phyloP scores from a whole-genome alignment of 2,329 filamentous ascomycete genomes.

The Colletotrichum aenigma region DNA sequence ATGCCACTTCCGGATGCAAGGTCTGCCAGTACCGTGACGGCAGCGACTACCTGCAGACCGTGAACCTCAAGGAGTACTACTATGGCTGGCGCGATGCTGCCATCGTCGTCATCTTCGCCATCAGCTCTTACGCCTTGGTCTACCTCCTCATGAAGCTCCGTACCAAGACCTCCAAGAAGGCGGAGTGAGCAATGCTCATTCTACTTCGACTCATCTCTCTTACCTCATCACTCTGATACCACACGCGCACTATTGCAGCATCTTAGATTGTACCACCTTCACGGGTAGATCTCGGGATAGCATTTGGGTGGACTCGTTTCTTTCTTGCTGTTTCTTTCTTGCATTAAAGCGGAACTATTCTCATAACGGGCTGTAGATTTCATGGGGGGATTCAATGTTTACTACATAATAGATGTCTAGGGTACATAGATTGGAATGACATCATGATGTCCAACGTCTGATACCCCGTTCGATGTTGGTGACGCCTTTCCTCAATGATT shows the following conservation, averaged over 20 bases:
- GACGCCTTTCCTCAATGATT: neutral
- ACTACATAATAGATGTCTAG: neutral
- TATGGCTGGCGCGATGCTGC: slow-evolving; percentile 71
- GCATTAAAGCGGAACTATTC: neutral
- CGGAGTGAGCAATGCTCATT: slow-evolving; percentile 27
- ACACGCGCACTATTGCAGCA: neutral
- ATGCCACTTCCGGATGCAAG: slow-evolving; percentile 56
- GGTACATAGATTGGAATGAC: neutral
- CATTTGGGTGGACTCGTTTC: neutral
- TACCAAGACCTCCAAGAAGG: slow-evolving; percentile 53
- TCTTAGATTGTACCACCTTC: neutral
- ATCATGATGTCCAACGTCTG: neutral
- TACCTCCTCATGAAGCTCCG: slow-evolving; percentile 52
- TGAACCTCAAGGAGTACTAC: slow-evolving; percentile 65
- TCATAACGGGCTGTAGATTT: neutral
- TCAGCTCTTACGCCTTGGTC: slow-evolving; percentile 56
- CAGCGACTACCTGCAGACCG: slow-evolving; percentile 60
- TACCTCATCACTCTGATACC: neutral
- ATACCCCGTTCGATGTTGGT: neutral
- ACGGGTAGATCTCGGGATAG: neutral
- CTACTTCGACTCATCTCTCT: neutral
- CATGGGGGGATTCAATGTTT: neutral
- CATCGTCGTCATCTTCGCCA: slow-evolving; percentile 60
- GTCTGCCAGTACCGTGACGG: slow-evolving; percentile 66
- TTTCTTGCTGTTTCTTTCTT: neutral